A percentile compares a stretch with the other conserved stretches of the same genome.
Conservation (phyloP, 163 green algal genomes). For the Chlamydomonas reinhardtii region DNA sequence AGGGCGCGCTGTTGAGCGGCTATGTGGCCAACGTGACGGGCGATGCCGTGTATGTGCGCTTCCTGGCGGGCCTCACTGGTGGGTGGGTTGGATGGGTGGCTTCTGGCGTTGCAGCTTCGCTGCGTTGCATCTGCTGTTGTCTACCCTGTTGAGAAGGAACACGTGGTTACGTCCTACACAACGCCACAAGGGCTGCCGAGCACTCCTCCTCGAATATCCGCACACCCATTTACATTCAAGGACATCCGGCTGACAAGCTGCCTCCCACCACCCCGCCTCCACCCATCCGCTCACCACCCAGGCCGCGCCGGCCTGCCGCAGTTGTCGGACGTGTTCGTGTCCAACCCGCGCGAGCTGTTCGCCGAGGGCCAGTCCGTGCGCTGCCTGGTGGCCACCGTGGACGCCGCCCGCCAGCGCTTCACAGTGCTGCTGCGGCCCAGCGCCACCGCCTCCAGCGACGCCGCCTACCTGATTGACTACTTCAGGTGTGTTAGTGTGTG, state of each 20-base stretch:
- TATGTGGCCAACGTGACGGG: conserved; percentile 86
- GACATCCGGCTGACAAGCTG: too few relatives aligned
- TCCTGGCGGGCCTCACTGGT: conserved; percentile 85
- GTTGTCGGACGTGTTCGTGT: conserved; percentile 90
- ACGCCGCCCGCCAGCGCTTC: conserved; percentile 69
- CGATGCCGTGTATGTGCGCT: conserved; percentile 81
- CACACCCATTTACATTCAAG: too few relatives aligned
- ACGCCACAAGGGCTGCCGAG: too few relatives aligned
- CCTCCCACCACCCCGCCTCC: too few relatives aligned
- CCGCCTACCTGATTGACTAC: conserved; percentile 64
- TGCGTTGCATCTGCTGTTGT: too few relatives aligned
- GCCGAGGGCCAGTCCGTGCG: conserved; percentile 82
- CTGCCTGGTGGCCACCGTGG: conserved; percentile 65
- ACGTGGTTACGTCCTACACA: too few relatives aligned
- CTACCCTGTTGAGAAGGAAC: too few relatives aligned
- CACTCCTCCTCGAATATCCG: too few relatives aligned
- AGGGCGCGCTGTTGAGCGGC: conserved; percentile 74
- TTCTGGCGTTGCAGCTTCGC: too few relatives aligned
- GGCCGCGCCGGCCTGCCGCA: conserved; percentile 83
- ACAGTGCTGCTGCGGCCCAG: conserved; percentile 83
- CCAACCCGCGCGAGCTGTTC: conserved; percentile 75
- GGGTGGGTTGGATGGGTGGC: background rate
- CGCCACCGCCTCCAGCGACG: conserved; percentile 65
- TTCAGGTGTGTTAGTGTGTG: conserved; percentile 61
- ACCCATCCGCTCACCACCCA: background rate